A percentile compares a stretch with the other conserved stretches of the same genome.
phyloP scores from a whole-genome alignment of 2,329 filamentous ascomycete species.

The Berkeleyomyces basicola region DNA sequence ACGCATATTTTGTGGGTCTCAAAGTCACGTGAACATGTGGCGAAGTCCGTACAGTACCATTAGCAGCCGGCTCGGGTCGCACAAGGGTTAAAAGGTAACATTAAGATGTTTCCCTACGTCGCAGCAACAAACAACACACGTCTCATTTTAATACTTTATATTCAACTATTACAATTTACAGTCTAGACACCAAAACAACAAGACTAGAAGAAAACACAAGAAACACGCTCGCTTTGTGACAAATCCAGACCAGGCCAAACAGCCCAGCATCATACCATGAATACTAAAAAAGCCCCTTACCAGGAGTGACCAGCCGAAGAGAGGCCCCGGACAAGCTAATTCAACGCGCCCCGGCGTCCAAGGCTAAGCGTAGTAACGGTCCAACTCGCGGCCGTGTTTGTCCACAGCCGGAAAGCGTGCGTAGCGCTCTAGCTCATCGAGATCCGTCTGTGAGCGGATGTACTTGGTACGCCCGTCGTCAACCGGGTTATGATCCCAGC shows the following conservation, averaged over 20 bases:
- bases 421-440: slow-evolving; percentile 63
- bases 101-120: neutral
- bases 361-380: slow-evolving; percentile 16
- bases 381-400: slow-evolving; percentile 33
- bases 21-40: too few relatives aligned
- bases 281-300: neutral
- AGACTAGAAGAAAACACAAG: neutral
- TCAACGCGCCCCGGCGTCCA: neutral
- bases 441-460: slow-evolving; percentile 66
- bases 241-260: neutral
- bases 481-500: slow-evolving; percentile 72
- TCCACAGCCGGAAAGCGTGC: slow-evolving; percentile 56
- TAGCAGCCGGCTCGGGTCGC: too few relatives aligned
- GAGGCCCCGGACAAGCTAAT: neutral
- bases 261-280: neutral
- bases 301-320: neutral
- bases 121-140: neutral
- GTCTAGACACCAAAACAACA: neutral
- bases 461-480: slow-evolving; percentile 58
- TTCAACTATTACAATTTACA: neutral
- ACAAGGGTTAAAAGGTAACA: neutral
- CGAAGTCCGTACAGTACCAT: too few relatives aligned
- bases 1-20: too few relatives aligned
- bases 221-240: slow-evolving; percentile 6
- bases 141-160: neutral